These are phyloP conservation scores for Otatea glauca DNA, from an alignment of 176 grass and related monocot species.

Conservation along the genomic window DNA sequence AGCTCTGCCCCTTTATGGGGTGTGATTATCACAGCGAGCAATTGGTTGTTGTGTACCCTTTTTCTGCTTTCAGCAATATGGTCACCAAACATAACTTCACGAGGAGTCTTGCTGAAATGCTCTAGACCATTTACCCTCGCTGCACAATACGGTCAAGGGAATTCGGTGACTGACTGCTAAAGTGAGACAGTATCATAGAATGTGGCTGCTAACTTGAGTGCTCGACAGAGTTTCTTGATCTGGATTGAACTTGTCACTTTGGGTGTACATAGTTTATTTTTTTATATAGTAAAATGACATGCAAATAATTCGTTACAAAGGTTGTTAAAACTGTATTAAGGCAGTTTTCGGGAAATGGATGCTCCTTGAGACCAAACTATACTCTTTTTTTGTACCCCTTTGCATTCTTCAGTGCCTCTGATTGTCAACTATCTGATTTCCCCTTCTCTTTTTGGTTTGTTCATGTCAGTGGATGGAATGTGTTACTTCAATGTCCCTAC, in stretches of 20 bases:
- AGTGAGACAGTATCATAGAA: neutral
- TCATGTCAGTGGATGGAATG: neutral
- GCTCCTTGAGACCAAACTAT: neutral
- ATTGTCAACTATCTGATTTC: neutral
- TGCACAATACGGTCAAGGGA: neutral
- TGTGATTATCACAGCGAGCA: slow-evolving; percentile 44
- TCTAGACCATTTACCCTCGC: neutral
- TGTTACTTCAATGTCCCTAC: neutral
- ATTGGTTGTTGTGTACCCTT: neutral
- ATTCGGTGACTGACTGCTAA: slow-evolving; percentile 3
- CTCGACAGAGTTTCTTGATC: neutral
- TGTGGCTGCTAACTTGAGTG: slow-evolving; percentile 9
- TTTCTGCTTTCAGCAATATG: neutral
- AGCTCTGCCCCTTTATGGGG: slow-evolving; percentile 66
- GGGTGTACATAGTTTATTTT: slow-evolving; percentile 44
- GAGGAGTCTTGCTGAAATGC: slow-evolving; percentile 17
- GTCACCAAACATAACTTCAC: neutral
- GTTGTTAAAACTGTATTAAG: slow-evolving; percentile 21
- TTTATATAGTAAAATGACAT: slow-evolving; percentile 36
- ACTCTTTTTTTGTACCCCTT: neutral
- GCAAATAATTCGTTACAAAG: neutral
- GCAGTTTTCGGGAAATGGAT: neutral
- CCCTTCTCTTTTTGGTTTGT: neutral
- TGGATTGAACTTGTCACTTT: slow-evolving; percentile 6
- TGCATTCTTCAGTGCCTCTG: neutral